phyloP scores from a whole-genome alignment of 1,139 yeast genomes.

The Suhomyces choctaworum region DNA sequence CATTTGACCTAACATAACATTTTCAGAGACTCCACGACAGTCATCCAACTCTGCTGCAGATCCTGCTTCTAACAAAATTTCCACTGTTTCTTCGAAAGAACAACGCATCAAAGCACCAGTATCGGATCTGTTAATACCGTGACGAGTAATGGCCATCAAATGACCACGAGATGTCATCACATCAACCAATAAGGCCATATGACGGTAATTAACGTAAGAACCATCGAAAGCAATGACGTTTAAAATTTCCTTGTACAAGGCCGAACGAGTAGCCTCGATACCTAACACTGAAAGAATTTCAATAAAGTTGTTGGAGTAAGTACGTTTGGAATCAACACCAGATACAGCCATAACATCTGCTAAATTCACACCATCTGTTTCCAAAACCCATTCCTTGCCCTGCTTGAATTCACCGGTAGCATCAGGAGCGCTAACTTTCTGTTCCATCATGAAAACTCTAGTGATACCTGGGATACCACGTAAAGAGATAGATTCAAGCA shows the following conservation, averaged over 20 bases:
- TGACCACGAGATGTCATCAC: slow-evolving; percentile 99
- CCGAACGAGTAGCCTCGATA: slow-evolving; percentile 97
- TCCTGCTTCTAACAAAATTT: slow-evolving; percentile 95
- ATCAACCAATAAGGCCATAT: slow-evolving; percentile 95
- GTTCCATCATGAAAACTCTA: slow-evolving; percentile 93
- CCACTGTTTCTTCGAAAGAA: slow-evolving; percentile 98
- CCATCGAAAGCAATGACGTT: slow-evolving; percentile 99
- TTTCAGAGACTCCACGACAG: slow-evolving; percentile 97
- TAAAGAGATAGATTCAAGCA: slow-evolving; percentile 91
- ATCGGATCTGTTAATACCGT: slow-evolving; percentile 97
- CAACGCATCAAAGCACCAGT: slow-evolving; percentile 99
- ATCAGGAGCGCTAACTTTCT: slow-evolving; percentile 77
- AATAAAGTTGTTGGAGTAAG: slow-evolving; percentile 94
- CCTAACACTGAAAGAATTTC: slow-evolving; percentile 94
- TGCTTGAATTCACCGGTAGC: slow-evolving; percentile 83
- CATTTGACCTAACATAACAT: slow-evolving; percentile 95
- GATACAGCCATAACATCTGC: slow-evolving; percentile 94
- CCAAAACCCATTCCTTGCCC: slow-evolving; percentile 96
- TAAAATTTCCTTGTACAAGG: slow-evolving; percentile 88
- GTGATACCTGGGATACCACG: slow-evolving; percentile 96
- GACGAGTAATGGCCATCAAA: slow-evolving; percentile 98
- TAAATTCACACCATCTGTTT: slow-evolving; percentile 96
- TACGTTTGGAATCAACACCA: slow-evolving; percentile 88
- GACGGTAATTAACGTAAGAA: slow-evolving; percentile 98
- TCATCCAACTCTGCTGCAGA: slow-evolving; percentile 97